Base-by-base conservation (phyloP, 2,329 filamentous ascomycete species). In the Pseudocercospora pini-densiflorae region DNA sequence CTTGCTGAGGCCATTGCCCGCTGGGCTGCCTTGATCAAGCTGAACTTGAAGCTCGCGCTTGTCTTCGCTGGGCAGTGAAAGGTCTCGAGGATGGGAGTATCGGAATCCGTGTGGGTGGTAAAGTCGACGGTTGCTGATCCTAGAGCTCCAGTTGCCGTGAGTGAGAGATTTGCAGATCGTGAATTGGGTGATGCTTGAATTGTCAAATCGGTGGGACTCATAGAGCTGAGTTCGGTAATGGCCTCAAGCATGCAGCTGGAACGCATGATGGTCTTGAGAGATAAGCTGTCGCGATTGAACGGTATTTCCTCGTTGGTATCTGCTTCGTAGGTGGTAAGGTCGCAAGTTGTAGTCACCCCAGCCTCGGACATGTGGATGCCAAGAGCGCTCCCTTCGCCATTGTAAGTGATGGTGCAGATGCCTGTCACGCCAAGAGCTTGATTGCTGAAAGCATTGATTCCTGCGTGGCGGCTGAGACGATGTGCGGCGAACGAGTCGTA, bases 201-300 rank as follows among this genome's bases (percentile, higher is more conserved):
- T 5, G 86, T 88, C 1, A 78, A 29, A 45, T 66, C 69, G 12
- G 70, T 64, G 0, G 93, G 93, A n/a, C 86, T 88, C 27, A 93
- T 90, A 1, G 84, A 84, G 36, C 84, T 83, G 12, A 90, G 85
- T 76, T 94, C 92, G 1, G 87, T 85, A 47, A 94, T 82, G 16
- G 89, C 88, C 74, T 94, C 91, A 10, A 91, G 85, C 4, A 94
- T 85, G 79, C 87, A 90, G 36, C 86, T 86, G 10, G 90, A 88
- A 71, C 90, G 91, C 91, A 97, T 97, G 76, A 99, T 98, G 66
- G 97, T 93, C 78, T 98, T 99, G 82, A 97, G 91, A 8, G 88
- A 85, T 8, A 98, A 84, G 61, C 89, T 87, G 59, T 93, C 87
- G 33, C 93, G 88, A 74, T 94, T 89, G 71, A 99, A 93, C 0